Percentiles rank a stretch among this genome's conserved stretches.
phyloP scores from a whole-genome alignment of 176 grass and related monocot genomes.

The Raddia distichophylla region DNA sequence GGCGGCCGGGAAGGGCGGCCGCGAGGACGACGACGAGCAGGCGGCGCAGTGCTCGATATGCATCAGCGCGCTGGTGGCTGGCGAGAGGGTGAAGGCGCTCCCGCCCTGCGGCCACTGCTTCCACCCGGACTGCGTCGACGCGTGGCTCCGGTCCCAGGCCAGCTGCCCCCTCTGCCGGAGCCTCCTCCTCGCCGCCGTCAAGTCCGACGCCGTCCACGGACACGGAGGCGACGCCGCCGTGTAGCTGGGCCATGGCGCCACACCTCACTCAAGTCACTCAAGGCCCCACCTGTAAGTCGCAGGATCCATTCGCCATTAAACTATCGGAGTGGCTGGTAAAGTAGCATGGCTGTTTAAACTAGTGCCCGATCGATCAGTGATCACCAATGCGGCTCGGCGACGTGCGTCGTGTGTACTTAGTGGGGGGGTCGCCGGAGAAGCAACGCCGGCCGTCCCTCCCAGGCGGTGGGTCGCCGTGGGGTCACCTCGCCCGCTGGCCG shows the following conservation, averaged over 20 bases:
- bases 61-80: conserved; percentile 57
- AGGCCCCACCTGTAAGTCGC: too few relatives aligned
- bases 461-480: conserved; percentile 12
- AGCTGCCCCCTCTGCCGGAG: conserved; percentile 80
- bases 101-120: conserved; percentile 73
- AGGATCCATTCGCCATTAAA: too few relatives aligned
- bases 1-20: neutral
- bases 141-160: conserved; percentile 62
- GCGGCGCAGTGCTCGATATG: conserved; percentile 76
- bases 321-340: conserved; percentile 19
- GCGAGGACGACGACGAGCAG: neutral
- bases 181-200: conserved; percentile 33
- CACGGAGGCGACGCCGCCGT: conserved; percentile 35
- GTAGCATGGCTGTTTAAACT: neutral
- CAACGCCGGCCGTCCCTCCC: neutral
- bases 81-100: conserved; percentile 79
- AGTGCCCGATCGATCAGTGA: neutral
- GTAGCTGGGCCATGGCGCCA: neutral
- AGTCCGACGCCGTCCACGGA: conserved; percentile 26
- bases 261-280: neutral
- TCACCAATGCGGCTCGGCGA: conserved; percentile 28
- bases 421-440: conserved; percentile 15
- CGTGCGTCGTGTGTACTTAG: neutral
- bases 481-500: neutral
- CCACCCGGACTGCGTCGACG: conserved; percentile 88